Percentiles rank a stretch among this genome's conserved stretches.
phyloP scores from a whole-genome alignment of 1,139 yeast species.

The Geotrichum klebahnii region DNA sequence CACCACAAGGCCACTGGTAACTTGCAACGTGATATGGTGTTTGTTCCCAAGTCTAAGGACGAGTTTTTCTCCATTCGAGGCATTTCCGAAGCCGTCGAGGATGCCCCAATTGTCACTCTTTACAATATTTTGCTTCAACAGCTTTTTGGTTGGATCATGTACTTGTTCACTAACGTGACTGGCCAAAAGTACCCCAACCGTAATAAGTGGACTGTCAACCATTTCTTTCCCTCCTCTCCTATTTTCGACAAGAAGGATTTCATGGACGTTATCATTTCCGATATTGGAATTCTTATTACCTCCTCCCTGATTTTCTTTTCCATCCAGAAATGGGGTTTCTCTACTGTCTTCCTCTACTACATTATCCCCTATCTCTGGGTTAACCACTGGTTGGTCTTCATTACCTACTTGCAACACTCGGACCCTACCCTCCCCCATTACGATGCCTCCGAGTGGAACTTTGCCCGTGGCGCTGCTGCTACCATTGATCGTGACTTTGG shows the following conservation, averaged over 20 bases:
- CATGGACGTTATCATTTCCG: conserved; percentile 66
- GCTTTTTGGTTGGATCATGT: conserved; percentile 67
- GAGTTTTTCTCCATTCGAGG: conserved; percentile 44
- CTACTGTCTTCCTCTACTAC: conserved; percentile 66
- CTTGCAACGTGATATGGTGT: conserved; percentile 75
- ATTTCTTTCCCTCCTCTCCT: conserved; percentile 70
- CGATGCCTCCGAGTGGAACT: conserved; percentile 70
- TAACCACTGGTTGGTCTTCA: conserved; percentile 86
- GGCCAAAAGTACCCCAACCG: conserved; percentile 63
- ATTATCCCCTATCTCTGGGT: conserved; percentile 74
- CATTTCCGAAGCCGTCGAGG: conserved; percentile 55
- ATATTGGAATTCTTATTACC: conserved; percentile 62
- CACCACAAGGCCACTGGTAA: conserved; percentile 90
- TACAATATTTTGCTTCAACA: conserved; percentile 60
- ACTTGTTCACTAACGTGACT: conserved; percentile 67
- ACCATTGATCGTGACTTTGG: conserved; percentile 84
- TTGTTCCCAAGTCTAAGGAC: conserved; percentile 65
- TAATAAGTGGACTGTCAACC: conserved; percentile 51
- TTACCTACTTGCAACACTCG: conserved; percentile 80
- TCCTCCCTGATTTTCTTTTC: conserved; percentile 56
- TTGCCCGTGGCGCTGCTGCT: conserved; percentile 85
- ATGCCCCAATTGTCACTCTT: conserved; percentile 66
- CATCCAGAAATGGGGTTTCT: conserved; percentile 59
- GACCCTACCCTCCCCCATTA: conserved; percentile 80
- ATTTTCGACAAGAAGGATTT: conserved; percentile 66